Conservation (phyloP, 2,329 filamentous ascomycete genomes). For the Exophiala aquamarina region DNA sequence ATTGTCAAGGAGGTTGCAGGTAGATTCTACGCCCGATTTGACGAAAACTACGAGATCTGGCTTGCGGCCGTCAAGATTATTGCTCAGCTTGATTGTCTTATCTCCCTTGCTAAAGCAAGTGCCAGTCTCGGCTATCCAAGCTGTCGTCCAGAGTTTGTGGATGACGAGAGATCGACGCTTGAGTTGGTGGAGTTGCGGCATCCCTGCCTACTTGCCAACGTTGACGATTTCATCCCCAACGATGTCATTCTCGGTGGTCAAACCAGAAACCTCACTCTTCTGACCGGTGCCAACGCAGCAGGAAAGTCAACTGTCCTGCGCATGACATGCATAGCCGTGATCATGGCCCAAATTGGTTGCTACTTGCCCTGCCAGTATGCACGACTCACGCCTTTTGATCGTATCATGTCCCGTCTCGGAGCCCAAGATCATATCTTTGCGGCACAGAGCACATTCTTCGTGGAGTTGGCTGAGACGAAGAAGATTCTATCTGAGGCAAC, state of each 20-base stretch:
- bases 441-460: constrained; percentile 96
- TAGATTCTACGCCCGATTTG: constrained; percentile 84
- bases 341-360: constrained; percentile 95
- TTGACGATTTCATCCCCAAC: constrained; percentile 95
- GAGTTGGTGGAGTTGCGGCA: constrained; percentile 91
- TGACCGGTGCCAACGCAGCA: constrained; percentile 95
- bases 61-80: constrained; percentile 85
- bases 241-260: constrained; percentile 83
- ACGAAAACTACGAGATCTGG: constrained; percentile 82
- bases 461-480: constrained; percentile 95
- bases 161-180: constrained; percentile 80
- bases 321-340: constrained; percentile 96
- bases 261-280: constrained; percentile 77
- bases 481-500: constrained; percentile 96
- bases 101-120: constrained; percentile 88
- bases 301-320: constrained; percentile 95
- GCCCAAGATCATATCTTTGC: constrained; percentile 99
- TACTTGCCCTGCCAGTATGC: constrained; percentile 83
- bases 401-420: constrained; percentile 97
- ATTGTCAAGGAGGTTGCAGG: constrained; percentile 82
- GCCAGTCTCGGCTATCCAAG: constrained; percentile 78
- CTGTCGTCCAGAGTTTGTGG: constrained; percentile 84
- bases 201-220: constrained; percentile 86
- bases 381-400: constrained; percentile 83
- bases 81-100: constrained; percentile 89